Conservation (phyloP, 1,284 basidiomycete genomes). For the Vanrija sp. region DNA sequence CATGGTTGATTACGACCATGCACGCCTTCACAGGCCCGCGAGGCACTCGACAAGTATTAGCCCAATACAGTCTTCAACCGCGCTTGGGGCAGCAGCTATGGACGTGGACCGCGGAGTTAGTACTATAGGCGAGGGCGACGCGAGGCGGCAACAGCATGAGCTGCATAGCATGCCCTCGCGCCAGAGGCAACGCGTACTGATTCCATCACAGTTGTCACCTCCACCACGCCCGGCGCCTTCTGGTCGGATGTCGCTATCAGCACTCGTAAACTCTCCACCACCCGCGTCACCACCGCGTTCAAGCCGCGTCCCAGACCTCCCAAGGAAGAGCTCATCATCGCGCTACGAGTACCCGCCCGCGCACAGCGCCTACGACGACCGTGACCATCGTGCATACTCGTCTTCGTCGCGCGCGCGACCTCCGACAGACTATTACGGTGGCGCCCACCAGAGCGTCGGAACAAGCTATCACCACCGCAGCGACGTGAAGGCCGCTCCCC, state of each 20-base stretch:
- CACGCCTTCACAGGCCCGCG: background rate
- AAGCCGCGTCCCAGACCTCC: background rate
- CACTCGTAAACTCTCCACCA: constrained; percentile 39
- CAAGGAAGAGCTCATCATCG: background rate
- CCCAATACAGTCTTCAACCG: constrained; percentile 6
- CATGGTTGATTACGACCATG: constrained; percentile 15
- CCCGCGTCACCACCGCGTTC: constrained; percentile 14
- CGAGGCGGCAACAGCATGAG: background rate
- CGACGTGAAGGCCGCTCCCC: background rate
- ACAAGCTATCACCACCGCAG: constrained; percentile 17
- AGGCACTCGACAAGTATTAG: constrained; percentile 14
- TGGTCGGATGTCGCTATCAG: constrained; percentile 37
- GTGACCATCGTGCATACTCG: background rate
- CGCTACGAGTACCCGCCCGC: background rate
- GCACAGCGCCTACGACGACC: constrained; percentile 2
- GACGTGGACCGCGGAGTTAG: constrained; percentile 12
- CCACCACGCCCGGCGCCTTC: constrained; percentile 24
- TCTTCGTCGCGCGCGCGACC: background rate
- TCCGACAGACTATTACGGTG: constrained; percentile 9
- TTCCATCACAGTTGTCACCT: constrained; percentile 7
- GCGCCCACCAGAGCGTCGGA: constrained; percentile 11
- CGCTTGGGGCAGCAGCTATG: constrained; percentile 3
- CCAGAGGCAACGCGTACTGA: background rate
- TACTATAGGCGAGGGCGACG: background rate
- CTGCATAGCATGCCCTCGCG: background rate